A percentile compares a stretch with the other conserved stretches of the same genome.
phyloP scores from a whole-genome alignment of 768 basidiomycete genomes.

The Tulasnella sp. region DNA sequence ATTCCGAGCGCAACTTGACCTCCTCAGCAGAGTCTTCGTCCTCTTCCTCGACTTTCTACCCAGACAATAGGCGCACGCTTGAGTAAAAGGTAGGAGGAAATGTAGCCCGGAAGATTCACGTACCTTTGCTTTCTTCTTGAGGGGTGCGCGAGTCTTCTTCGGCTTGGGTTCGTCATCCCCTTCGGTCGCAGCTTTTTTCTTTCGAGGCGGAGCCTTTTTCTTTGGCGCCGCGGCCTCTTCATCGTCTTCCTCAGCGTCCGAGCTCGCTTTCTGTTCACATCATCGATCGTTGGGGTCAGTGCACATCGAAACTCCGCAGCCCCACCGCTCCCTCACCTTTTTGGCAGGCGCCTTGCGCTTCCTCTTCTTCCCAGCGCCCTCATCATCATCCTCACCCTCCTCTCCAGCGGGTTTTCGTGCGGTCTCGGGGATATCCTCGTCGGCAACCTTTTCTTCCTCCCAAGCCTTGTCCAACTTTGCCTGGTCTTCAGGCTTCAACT shows the following conservation, averaged over 20 bases:
- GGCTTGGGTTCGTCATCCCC: slow-evolving; percentile 40
- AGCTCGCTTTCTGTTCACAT: slow-evolving; percentile 2
- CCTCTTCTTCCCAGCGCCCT: slow-evolving; percentile 43
- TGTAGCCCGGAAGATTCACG: slow-evolving; percentile 21
- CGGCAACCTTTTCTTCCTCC: slow-evolving; percentile 68
- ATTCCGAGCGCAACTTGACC: slow-evolving; percentile 37
- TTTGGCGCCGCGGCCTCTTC: slow-evolving; percentile 38
- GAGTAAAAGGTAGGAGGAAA: not conserved
- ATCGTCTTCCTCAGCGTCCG: slow-evolving; percentile 22
- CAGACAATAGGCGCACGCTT: not conserved
- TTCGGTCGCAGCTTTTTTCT: slow-evolving; percentile 28
- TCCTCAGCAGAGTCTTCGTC: slow-evolving; percentile 36
- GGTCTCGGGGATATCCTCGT: slow-evolving; percentile 72
- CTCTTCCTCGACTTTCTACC: slow-evolving; percentile 34
- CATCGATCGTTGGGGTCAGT: not conserved
- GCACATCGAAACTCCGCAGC: not conserved
- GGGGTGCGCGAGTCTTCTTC: slow-evolving; percentile 25
- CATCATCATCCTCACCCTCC: slow-evolving; percentile 37
- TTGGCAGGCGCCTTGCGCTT: slow-evolving; percentile 42
- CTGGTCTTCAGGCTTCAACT: slow-evolving; percentile 60
- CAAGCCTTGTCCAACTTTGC: slow-evolving; percentile 62
- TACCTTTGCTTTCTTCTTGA: slow-evolving; percentile 26
- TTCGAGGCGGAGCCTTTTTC: slow-evolving; percentile 36
- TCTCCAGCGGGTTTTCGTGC: slow-evolving; percentile 53
- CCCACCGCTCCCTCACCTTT: slow-evolving; percentile 25